These are phyloP conservation scores for Pythium oligandrum DNA, from an alignment of 352 stramenopile genomes.

Conservation along the genomic window DNA sequence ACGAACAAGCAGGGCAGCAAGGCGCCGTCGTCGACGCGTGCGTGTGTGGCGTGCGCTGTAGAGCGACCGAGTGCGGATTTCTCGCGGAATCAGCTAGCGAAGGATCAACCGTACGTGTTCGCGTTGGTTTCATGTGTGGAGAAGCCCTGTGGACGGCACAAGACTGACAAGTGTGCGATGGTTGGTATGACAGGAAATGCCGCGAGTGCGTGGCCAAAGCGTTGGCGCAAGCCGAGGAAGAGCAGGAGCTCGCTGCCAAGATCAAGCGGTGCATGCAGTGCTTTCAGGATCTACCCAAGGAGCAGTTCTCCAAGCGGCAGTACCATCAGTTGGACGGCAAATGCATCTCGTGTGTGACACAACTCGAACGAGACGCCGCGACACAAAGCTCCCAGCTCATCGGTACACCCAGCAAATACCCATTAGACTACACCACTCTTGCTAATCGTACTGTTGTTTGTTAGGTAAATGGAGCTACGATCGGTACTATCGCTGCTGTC, in stretches of 20 bases:
- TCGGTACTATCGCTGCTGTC: slow-evolving; percentile 57
- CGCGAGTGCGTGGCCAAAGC: slow-evolving; percentile 36
- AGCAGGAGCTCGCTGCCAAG: slow-evolving; percentile 19
- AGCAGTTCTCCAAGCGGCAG: slow-evolving; percentile 71
- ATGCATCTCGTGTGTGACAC: slow-evolving; percentile 44
- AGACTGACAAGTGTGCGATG: neutral
- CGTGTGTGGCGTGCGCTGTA: slow-evolving; percentile 26
- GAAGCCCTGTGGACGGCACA: neutral
- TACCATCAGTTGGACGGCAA: slow-evolving; percentile 57
- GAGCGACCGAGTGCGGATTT: slow-evolving; percentile 20
- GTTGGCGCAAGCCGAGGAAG: slow-evolving; percentile 16
- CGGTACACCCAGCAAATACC: no score
- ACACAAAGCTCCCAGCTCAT: slow-evolving; percentile 17
- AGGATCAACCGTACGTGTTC: slow-evolving; percentile 37
- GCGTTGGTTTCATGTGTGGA: slow-evolving; percentile 1
- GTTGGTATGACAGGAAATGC: slow-evolving; percentile 44
- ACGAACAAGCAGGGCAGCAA: no score
- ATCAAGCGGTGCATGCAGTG: slow-evolving; percentile 72
- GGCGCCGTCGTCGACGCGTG: neutral
- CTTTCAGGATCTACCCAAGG: slow-evolving; percentile 59
- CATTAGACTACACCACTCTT: no score
- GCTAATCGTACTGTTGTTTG: neutral
- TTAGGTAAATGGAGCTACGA: slow-evolving; percentile 62
- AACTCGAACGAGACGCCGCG: slow-evolving; percentile 35
- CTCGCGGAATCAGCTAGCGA: slow-evolving; percentile 47